These are phyloP conservation scores for Hypoxylon sp. DNA, from an alignment of 2,329 filamentous ascomycete species.

Conservation along the genomic window DNA sequence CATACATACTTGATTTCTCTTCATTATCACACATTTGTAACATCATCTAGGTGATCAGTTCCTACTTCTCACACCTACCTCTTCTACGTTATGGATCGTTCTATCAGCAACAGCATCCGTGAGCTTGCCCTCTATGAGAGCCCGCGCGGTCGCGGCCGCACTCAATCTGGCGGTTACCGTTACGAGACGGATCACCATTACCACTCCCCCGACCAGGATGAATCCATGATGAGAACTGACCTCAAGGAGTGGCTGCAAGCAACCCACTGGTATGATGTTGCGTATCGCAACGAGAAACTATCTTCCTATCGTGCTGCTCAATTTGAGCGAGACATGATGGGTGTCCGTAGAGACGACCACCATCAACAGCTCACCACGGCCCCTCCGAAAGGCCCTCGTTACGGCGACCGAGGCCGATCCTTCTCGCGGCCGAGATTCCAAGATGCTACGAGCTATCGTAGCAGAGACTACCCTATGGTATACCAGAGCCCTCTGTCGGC, in stretches of 20 bases:
- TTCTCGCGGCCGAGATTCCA: no score
- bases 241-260: constrained; percentile 36
- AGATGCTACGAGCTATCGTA: no score
- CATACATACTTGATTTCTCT: neutral
- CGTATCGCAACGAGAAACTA: constrained; percentile 2
- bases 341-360: no score
- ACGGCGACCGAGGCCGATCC: no score
- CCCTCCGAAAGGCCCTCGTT: no score
- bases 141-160: neutral
- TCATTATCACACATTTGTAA: neutral
- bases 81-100: neutral
- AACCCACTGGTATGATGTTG: constrained; percentile 35
- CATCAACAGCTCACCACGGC: no score
- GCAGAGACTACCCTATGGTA: neutral
- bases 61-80: neutral
- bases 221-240: constrained; percentile 7
- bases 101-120: neutral
- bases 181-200: no score
- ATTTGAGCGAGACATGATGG: no score
- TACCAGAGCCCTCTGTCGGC: no score
- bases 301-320: neutral
- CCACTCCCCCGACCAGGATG: neutral
- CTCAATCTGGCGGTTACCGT: no score
- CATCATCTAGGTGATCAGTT: neutral
- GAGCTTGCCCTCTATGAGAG: neutral